Conservation (phyloP, 371 early-diverging fungal species). For the Amoeboradix gromovi region DNA sequence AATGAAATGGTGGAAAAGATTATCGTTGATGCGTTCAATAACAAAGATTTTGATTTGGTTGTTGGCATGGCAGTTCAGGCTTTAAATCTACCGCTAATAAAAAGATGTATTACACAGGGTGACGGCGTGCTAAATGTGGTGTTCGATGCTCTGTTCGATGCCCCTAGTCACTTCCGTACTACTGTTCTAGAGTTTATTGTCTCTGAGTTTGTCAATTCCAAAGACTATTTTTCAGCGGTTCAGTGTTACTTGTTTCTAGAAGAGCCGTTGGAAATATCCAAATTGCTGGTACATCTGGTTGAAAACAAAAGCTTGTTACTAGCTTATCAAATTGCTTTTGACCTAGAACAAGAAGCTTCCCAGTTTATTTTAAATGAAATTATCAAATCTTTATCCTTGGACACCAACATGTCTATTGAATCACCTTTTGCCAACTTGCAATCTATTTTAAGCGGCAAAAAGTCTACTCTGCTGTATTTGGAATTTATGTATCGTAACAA, state of each 20-base stretch:
- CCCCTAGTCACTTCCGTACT: not conserved
- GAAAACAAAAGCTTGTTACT: slow-evolving; percentile 20
- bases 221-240: not conserved
- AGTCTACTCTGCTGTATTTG: slow-evolving; percentile 54
- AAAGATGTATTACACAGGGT: not conserved
- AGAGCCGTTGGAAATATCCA: not conserved
- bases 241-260: not conserved
- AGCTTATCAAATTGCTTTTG: slow-evolving; percentile 87
- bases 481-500: slow-evolving; percentile 83
- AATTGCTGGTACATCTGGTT: not conserved
- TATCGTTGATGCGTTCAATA: not conserved
- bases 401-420: not conserved
- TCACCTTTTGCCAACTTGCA: slow-evolving; percentile 20
- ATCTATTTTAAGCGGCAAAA: slow-evolving; percentile 53
- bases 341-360: slow-evolving; percentile 69
- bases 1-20: not conserved
- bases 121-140: not conserved
- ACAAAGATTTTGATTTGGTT: not conserved
- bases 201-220: not conserved
- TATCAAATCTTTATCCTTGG: slow-evolving; percentile 19
- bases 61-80: not conserved
- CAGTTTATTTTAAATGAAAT: slow-evolving; percentile 64
- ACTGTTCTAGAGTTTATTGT: not conserved
- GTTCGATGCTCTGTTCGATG: not conserved
- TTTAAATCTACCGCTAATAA: not conserved